A percentile compares a stretch with the other conserved stretches of the same genome.
Evolutionary conservation across 768 basidiomycete species (phyloP).

Genomic region (Suillus discolor): DNA sequence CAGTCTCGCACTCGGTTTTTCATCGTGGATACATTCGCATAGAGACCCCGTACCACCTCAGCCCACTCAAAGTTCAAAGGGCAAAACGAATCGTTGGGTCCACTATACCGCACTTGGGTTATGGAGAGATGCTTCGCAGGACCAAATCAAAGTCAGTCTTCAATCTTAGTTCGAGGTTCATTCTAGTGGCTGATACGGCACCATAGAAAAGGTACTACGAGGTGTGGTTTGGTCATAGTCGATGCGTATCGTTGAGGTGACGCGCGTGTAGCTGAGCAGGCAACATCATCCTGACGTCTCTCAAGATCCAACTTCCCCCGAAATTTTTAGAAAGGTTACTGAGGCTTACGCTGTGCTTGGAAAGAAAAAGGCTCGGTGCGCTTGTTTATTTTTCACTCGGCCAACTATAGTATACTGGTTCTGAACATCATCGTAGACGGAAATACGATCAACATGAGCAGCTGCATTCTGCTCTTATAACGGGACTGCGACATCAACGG

Average conservation of each 20-base stretch:
- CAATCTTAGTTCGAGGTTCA: no score
- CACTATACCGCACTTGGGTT: slow-evolving; percentile 7
- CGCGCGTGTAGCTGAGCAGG: not conserved
- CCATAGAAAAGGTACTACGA: not conserved
- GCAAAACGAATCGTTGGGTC: not conserved
- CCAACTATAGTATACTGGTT: no score
- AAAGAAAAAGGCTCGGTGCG: slow-evolving; percentile 2
- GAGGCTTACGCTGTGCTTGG: slow-evolving; percentile 6
- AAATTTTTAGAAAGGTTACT: not conserved
- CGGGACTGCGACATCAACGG: not conserved
- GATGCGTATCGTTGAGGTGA: not conserved
- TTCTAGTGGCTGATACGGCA: not conserved
- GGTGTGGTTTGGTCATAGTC: not conserved
- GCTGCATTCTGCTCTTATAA: slow-evolving; percentile 1
- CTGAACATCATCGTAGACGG: not conserved
- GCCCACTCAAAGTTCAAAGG: not conserved
- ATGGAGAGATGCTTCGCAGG: slow-evolving; percentile 8
- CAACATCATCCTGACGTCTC: slow-evolving; percentile 3
- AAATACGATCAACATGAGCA: slow-evolving; percentile 2
- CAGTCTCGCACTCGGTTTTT: not conserved
- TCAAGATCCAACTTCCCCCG: not conserved
- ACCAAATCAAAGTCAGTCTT: slow-evolving; percentile 3
- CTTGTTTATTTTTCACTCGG: not conserved
- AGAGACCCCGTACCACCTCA: not conserved
- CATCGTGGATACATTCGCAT: not conserved